Evolutionary conservation across 2,329 filamentous ascomycete genomes (phyloP).

Genomic region (Cadophora sp.): DNA sequence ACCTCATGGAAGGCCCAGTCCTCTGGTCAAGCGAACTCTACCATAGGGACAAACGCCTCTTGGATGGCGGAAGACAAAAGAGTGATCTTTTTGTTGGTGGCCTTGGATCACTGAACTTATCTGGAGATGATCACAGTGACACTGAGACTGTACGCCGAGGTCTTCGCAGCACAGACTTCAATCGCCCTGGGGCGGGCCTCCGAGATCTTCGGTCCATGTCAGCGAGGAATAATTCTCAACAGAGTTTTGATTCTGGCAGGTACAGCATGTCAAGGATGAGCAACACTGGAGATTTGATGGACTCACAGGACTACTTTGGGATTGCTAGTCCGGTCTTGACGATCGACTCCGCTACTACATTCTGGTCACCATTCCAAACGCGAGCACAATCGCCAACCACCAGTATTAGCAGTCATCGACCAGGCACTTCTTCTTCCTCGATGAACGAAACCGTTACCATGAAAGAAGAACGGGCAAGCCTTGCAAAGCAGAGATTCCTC

Average conservation of each 20-base stretch:
- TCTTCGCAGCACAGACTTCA: constrained; percentile 51
- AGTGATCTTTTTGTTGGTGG: constrained; percentile 55
- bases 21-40: constrained; percentile 94
- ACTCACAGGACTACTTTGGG: constrained; percentile 75
- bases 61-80: constrained; percentile 55
- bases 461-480: constrained; percentile 57
- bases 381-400: constrained; percentile 67
- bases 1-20: constrained; percentile 82
- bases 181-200: constrained; percentile 53
- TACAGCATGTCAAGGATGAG: constrained; percentile 65
- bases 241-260: constrained; percentile 73
- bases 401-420: constrained; percentile 66
- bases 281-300: constrained; percentile 68
- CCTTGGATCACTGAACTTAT: constrained; percentile 55
- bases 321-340: constrained; percentile 71
- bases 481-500: constrained; percentile 81
- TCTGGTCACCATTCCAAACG: constrained; percentile 86
- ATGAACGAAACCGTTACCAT: constrained; percentile 72
- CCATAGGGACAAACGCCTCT: constrained; percentile 71
- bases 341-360: constrained; percentile 78
- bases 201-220: constrained; percentile 65
- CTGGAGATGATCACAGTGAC: constrained; percentile 50
- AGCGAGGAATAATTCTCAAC: constrained; percentile 69
- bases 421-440: constrained; percentile 67
- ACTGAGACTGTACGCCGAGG: constrained; percentile 41